These are phyloP conservation scores for Lyophyllum atratum DNA, from an alignment of 768 basidiomycete species.

Conservation along the genomic window DNA sequence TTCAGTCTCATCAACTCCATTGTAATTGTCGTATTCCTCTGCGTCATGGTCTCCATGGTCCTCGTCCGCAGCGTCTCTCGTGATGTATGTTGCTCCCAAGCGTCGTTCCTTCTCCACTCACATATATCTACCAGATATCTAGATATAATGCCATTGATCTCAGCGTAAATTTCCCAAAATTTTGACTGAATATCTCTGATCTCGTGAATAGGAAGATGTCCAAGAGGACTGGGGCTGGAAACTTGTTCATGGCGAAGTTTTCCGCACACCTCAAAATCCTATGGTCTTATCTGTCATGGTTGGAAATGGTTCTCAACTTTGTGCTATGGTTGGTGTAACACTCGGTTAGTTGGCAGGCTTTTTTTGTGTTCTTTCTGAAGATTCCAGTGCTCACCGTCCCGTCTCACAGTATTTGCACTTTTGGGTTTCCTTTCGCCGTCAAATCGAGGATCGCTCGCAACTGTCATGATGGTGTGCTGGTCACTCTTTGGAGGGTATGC, in stretches of 20 bases:
- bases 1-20: slow-evolving; percentile 93
- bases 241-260: slow-evolving; percentile 94
- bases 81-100: slow-evolving; percentile 58
- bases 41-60: slow-evolving; percentile 92
- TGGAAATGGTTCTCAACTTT: slow-evolving; percentile 89
- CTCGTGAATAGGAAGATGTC: slow-evolving; percentile 73
- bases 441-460: slow-evolving; percentile 91
- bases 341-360: slow-evolving; percentile 50
- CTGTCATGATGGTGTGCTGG: slow-evolving; percentile 94
- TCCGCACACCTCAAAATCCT: slow-evolving; percentile 78
- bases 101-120: not conserved
- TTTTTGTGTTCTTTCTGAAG: not conserved
- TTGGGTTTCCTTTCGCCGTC: slow-evolving; percentile 94
- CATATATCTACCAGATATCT: slow-evolving; percentile 56
- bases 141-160: slow-evolving; percentile 96
- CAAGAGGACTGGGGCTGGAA: slow-evolving; percentile 99
- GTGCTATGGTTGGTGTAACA: slow-evolving; percentile 86
- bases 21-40: slow-evolving; percentile 89
- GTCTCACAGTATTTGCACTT: slow-evolving; percentile 75
- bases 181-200: not conserved
- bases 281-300: slow-evolving; percentile 81
- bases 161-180: slow-evolving; percentile 50
- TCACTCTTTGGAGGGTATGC: slow-evolving; percentile 85
- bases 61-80: slow-evolving; percentile 82
- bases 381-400: slow-evolving; percentile 5